These are phyloP conservation scores for Planoprotostelium fungivorum DNA, from an alignment of 78 protist species.

Conservation along the genomic window DNA sequence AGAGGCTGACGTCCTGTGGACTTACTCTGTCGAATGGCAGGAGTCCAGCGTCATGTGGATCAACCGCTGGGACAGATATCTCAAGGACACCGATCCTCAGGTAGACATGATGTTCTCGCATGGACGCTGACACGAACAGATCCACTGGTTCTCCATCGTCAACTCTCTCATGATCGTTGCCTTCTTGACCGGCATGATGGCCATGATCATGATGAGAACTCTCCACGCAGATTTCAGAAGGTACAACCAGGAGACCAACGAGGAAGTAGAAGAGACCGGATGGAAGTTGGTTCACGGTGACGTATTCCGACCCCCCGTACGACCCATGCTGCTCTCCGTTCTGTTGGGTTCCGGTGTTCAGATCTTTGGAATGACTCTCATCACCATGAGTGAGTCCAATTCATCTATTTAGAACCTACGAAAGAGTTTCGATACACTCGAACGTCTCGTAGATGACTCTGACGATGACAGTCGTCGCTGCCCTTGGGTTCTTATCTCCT, in stretches of 20 bases:
- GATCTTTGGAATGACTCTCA: constrained; percentile 72
- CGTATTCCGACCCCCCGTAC: constrained; percentile 92
- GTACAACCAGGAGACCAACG: constrained; percentile 63
- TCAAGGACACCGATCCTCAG: constrained; percentile 64
- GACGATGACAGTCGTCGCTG: constrained; percentile 62
- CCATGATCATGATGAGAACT: constrained; percentile 89
- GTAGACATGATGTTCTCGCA: too few species aligned
- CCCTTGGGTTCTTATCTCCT: constrained; percentile 96
- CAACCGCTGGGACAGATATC: constrained; percentile 93
- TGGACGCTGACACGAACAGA: too few species aligned
- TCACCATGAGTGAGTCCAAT: constrained; percentile 57
- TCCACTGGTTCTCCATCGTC: constrained; percentile 95
- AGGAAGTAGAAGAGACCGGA: constrained; percentile 87
- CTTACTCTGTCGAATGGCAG: constrained; percentile 77
- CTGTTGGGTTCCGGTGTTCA: constrained; percentile 88
- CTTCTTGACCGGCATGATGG: constrained; percentile 92
- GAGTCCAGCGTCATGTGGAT: constrained; percentile 77
- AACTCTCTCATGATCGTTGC: constrained; percentile 92
- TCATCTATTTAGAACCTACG: not conserved
- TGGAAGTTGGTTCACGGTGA: constrained; percentile 98
- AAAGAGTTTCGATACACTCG: too few species aligned
- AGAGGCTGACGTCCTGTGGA: constrained; percentile 38
- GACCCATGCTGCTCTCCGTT: constrained; percentile 70
- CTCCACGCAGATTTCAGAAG: constrained; percentile 75
- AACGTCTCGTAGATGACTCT: too few species aligned